These are phyloP conservation scores for Clonostachys rosea DNA, from an alignment of 2,329 filamentous ascomycete species.

Conservation along the genomic window DNA sequence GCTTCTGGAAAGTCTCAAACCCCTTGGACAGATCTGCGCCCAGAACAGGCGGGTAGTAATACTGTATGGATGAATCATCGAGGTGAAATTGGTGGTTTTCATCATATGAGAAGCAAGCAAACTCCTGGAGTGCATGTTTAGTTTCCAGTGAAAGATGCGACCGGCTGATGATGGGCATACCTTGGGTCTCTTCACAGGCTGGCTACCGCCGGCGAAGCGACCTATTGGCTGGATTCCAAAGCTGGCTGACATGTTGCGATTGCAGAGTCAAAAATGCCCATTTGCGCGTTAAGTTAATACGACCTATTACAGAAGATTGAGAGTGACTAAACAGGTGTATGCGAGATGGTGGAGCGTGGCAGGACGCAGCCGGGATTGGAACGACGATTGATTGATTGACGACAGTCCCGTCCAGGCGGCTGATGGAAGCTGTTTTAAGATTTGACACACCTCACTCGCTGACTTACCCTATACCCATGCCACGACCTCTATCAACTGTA, in stretches of 20 bases:
- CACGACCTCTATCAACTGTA: too few relatives aligned
- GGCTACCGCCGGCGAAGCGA: slow-evolving; percentile 63
- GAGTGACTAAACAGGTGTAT: too few relatives aligned
- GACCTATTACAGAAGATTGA: too few relatives aligned
- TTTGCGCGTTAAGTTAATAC: too few relatives aligned
- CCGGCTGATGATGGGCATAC: slow-evolving; percentile 30
- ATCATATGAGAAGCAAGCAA: slow-evolving; percentile 91
- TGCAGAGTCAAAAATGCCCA: too few relatives aligned
- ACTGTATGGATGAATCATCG: slow-evolving; percentile 76
- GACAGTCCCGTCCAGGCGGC: too few relatives aligned
- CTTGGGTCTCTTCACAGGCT: slow-evolving; percentile 71
- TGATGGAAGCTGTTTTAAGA: too few relatives aligned
- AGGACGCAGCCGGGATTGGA: too few relatives aligned
- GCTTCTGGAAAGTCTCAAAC: slow-evolving; percentile 76
- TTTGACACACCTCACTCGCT: too few relatives aligned
- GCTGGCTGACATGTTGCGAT: not conserved
- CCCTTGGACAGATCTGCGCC: slow-evolving; percentile 73
- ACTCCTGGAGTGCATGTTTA: slow-evolving; percentile 54
- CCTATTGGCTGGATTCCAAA: slow-evolving; percentile 68
- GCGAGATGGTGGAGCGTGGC: too few relatives aligned
- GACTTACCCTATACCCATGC: too few relatives aligned
- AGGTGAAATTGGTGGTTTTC: slow-evolving; percentile 71
- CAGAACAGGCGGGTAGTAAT: slow-evolving; percentile 77
- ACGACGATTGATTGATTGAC: too few relatives aligned
- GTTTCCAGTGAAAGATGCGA: not conserved